phyloP scores from a whole-genome alignment of 225 moss, liverwort and hornwort species.

The Bryoerythrophyllum caledonicum region DNA sequence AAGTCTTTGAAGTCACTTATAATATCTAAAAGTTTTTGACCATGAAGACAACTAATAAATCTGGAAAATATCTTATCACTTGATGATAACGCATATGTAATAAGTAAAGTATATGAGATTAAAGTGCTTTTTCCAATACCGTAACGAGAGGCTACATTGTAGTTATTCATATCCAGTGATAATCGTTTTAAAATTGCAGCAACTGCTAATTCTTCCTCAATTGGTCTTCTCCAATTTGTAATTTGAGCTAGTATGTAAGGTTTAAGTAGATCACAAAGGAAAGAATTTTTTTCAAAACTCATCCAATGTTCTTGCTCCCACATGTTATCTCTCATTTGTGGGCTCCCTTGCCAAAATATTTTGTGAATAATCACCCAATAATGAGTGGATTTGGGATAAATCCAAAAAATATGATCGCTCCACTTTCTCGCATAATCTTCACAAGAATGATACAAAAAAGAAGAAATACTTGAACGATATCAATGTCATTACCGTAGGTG shows the following conservation, averaged over 20 bases:
- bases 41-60: not conserved
- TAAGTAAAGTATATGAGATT: no score
- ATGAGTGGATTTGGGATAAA: no score
- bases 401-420: no score
- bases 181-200: not conserved
- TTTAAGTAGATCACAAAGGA: not conserved
- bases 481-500: no score
- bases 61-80: not conserved
- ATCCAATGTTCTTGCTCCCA: not conserved
- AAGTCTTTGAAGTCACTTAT: not conserved
- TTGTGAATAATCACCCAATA: no score
- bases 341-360: no score
- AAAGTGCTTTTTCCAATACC: no score
- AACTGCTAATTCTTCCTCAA: not conserved
- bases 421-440: no score
- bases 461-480: no score
- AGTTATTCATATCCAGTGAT: not conserved
- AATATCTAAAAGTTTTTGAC: not conserved
- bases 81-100: no score
- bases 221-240: not conserved
- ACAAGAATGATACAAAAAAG: no score
- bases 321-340: not conserved
- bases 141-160: no score
- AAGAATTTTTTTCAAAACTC: not conserved
- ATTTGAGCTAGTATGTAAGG: not conserved